Percentiles rank a stretch among this genome's conserved stretches.
Conservation (phyloP, 2,329 filamentous ascomycete species). For the Blastomyces silverae region DNA sequence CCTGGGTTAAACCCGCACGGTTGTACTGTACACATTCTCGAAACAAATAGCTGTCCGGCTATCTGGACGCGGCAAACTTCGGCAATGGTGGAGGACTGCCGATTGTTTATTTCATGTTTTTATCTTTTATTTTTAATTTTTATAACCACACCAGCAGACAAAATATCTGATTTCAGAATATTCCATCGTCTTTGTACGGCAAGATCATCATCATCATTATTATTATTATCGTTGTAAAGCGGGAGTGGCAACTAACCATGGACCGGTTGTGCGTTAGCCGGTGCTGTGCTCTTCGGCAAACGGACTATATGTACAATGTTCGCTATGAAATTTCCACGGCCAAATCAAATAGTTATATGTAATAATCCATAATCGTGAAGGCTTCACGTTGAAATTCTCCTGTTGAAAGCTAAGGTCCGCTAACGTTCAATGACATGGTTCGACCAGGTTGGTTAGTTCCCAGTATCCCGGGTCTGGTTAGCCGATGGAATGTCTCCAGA, state of each 20-base stretch:
- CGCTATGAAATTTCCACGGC: background rate
- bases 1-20: background rate
- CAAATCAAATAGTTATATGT: background rate
- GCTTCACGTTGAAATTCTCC: background rate
- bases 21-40: background rate
- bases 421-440: background rate
- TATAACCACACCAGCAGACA: too few species aligned
- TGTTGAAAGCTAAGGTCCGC: background rate
- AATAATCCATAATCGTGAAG: background rate
- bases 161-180: too few species aligned
- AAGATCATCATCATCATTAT: too few species aligned
- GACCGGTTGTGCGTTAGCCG: too few species aligned
- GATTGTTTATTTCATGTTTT: background rate
- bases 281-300: too few species aligned
- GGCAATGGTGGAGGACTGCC: background rate
- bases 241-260: too few species aligned
- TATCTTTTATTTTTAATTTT: background rate
- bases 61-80: background rate
- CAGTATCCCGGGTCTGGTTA: background rate
- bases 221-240: background rate
- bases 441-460: background rate
- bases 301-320: too few species aligned
- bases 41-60: background rate
- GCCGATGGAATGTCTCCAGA: background rate
- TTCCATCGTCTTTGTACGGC: too few species aligned